Conservation (phyloP, 768 basidiomycete genomes). For the Boletus pseudo-olivaceus region DNA sequence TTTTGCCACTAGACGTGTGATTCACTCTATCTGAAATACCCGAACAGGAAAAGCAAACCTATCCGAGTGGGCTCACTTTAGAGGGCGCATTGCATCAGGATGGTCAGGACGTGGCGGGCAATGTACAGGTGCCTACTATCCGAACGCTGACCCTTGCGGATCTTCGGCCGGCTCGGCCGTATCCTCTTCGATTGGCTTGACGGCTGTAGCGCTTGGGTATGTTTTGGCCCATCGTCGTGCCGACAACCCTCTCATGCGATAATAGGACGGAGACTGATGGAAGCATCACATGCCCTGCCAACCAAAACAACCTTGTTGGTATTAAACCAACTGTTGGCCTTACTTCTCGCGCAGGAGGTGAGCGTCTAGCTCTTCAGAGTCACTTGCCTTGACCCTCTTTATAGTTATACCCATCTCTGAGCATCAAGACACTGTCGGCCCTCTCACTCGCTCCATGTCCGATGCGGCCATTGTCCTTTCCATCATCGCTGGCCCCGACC, state of each 20-base stretch:
- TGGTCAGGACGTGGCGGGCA: slow-evolving; percentile 60
- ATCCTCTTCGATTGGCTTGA: slow-evolving; percentile 48
- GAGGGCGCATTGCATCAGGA: slow-evolving; percentile 44
- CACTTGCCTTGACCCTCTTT: neutral
- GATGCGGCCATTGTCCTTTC: slow-evolving; percentile 56
- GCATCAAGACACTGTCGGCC: slow-evolving; percentile 59
- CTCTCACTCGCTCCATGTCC: slow-evolving; percentile 49
- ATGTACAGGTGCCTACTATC: slow-evolving; percentile 47
- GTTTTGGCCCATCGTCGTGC: neutral
- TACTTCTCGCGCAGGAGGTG: slow-evolving; percentile 58
- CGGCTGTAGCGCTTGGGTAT: slow-evolving; percentile 43
- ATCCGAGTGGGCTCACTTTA: slow-evolving; percentile 51
- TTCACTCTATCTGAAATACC: neutral
- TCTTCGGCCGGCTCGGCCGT: slow-evolving; percentile 60
- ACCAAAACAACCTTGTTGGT: slow-evolving; percentile 52
- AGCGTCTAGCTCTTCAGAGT: neutral
- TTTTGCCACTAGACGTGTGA: neutral
- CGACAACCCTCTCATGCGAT: neutral
- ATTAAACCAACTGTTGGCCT: slow-evolving; percentile 61
- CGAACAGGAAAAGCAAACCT: slow-evolving; percentile 50
- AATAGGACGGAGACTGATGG: slow-evolving; percentile 47
- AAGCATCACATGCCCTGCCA: slow-evolving; percentile 51
- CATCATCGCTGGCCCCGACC: slow-evolving; percentile 53
- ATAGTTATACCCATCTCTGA: slow-evolving; percentile 54
- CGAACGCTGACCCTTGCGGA: slow-evolving; percentile 51